Percentiles rank a stretch among this genome's conserved stretches.
Evolutionary conservation across 768 basidiomycete species (phyloP).

Genomic region (Trametes elegans): DNA sequence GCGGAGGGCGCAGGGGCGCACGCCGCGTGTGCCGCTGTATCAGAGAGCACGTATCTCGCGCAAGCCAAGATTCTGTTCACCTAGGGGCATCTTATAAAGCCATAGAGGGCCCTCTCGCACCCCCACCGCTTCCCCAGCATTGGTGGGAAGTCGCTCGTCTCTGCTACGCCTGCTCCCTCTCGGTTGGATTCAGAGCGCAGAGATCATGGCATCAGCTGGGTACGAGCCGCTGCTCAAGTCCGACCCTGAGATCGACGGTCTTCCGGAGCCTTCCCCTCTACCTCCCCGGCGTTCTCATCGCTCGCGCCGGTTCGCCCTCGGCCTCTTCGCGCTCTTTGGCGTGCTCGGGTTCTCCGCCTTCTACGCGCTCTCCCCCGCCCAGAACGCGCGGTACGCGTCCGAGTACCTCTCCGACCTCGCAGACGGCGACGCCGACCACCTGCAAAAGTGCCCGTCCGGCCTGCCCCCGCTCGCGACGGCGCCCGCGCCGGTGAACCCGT

Average conservation of each 20-base stretch:
- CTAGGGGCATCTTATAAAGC: neutral
- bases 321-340: slow-evolving; percentile 6
- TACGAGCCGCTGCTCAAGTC: slow-evolving; percentile 21
- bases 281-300: neutral
- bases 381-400: neutral
- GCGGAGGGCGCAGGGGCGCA: slow-evolving; percentile 3
- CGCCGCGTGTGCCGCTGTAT: neutral
- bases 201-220: slow-evolving; percentile 8
- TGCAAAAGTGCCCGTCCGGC: slow-evolving; percentile 36
- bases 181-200: neutral
- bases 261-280: neutral
- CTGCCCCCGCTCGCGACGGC: slow-evolving; percentile 35
- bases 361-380: slow-evolving; percentile 12
- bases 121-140: neutral
- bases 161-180: neutral
- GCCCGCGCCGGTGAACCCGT: slow-evolving; percentile 47
- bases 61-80: neutral
- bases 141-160: neutral
- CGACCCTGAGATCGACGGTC: slow-evolving; percentile 12
- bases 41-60: neutral
- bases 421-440: slow-evolving; percentile 1
- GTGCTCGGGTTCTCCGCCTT: slow-evolving; percentile 13
- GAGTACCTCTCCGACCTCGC: neutral
- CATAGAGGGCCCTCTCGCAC: neutral
- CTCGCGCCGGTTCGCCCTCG: slow-evolving; percentile 6